Evolutionary conservation across 345 rosid genomes (phyloP).

Genomic region (Rhodomyrtus tomentosa): DNA sequence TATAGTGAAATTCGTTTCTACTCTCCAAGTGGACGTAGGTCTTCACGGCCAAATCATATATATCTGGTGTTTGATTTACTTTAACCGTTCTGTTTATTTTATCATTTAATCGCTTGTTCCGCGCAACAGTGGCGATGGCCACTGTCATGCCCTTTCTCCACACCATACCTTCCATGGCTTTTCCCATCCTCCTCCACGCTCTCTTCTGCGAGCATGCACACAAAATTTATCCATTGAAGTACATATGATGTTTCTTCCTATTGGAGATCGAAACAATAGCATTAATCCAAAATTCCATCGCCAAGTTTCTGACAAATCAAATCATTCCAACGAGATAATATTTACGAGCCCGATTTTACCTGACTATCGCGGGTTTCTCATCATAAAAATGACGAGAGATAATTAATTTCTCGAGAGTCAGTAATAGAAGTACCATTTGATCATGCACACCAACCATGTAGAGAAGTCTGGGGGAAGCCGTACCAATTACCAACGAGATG

Average conservation of each 20-base stretch:
- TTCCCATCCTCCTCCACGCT: background rate
- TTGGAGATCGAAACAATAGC: background rate
- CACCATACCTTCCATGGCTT: background rate
- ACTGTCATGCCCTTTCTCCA: background rate
- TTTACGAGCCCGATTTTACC: background rate
- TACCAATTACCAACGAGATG: background rate
- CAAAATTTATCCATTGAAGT: background rate
- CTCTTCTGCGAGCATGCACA: background rate
- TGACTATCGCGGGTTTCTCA: background rate
- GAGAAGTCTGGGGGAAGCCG: background rate
- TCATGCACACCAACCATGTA: background rate
- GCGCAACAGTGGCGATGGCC: no score
- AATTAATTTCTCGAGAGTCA: background rate
- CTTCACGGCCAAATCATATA: no score
- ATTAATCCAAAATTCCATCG: background rate
- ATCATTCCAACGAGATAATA: background rate
- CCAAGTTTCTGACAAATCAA: background rate
- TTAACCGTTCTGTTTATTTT: no score
- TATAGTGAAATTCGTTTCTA: no score
- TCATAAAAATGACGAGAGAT: background rate
- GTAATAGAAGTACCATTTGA: background rate
- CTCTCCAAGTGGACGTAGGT: no score
- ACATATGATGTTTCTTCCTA: background rate
- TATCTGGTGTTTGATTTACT: no score
- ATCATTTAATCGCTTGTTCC: no score